These are phyloP conservation scores for Akanthomyces dipterigenus DNA, from an alignment of 2,329 filamentous ascomycete genomes.

Conservation along the genomic window DNA sequence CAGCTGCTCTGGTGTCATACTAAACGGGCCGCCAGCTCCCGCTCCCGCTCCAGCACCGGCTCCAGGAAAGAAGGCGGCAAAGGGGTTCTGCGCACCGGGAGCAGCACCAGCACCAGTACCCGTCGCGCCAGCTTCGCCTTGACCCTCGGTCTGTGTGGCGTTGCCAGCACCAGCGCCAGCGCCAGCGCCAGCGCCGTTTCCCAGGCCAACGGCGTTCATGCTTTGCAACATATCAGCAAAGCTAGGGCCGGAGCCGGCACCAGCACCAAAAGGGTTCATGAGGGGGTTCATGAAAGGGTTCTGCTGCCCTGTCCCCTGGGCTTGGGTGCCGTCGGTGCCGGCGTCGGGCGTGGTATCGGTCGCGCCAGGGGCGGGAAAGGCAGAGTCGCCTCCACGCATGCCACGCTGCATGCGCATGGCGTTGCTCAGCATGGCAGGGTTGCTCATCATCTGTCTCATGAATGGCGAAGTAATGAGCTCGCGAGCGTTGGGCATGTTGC, in stretches of 20 bases:
- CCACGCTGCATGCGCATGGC: conserved; percentile 77
- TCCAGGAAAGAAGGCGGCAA: conserved; percentile 55
- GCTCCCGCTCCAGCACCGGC: conserved; percentile 27
- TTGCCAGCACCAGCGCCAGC: conserved; percentile 8
- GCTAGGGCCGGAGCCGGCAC: conserved; percentile 15
- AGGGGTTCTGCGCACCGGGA: conserved; percentile 48
- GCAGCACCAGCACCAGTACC: conserved; percentile 1
- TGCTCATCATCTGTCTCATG: conserved; percentile 88
- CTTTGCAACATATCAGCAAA: conserved; percentile 20
- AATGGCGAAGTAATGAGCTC: conserved; percentile 83
- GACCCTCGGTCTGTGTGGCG: conserved; percentile 16
- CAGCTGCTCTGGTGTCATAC: conserved; percentile 48
- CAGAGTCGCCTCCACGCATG: conserved; percentile 48
- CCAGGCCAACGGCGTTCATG: conserved; percentile 25
- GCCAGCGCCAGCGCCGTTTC: conserved; percentile 14
- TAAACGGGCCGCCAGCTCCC: conserved; percentile 34
- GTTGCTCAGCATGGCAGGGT: conserved; percentile 75
- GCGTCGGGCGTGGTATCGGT: conserved; percentile 72
- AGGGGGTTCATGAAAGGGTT: conserved; percentile 37
- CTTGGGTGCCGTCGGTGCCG: conserved; percentile 20
- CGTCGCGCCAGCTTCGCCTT: conserved; percentile 18
- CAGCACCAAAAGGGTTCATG: conserved; percentile 23
- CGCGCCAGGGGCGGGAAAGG: conserved; percentile 84
- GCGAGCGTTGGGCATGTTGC: conserved; percentile 66
- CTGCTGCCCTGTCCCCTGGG: background rate